These are phyloP conservation scores for Yarrowia porcina DNA, from an alignment of 805 yeast genomes.

Conservation along the genomic window DNA sequence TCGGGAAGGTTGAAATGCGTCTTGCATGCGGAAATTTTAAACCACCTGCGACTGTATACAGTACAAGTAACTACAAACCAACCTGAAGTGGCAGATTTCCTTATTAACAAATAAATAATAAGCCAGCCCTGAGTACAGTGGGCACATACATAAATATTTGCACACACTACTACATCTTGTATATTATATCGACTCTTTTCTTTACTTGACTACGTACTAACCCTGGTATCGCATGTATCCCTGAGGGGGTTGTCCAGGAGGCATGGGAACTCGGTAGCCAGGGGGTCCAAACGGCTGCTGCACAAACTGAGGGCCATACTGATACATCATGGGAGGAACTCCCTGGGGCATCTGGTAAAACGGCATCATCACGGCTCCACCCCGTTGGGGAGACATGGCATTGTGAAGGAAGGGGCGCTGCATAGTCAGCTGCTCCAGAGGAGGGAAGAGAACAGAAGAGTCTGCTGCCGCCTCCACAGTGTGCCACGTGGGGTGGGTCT, in stretches of 20 bases:
- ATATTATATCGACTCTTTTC: not conserved
- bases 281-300: slow-evolving; percentile 21
- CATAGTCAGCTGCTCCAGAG: slow-evolving; percentile 6
- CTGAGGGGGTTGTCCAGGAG: slow-evolving; percentile 21
- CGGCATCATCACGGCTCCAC: slow-evolving; percentile 25
- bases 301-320: slow-evolving; percentile 23
- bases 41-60: not conserved
- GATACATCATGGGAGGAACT: slow-evolving; percentile 23
- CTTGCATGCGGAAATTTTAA: not conserved
- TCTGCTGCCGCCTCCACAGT: slow-evolving; percentile 14
- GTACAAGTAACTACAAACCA: not conserved
- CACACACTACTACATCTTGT: too few relatives aligned
- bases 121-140: too few relatives aligned
- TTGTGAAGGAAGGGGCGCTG: slow-evolving; percentile 23
- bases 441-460: slow-evolving; percentile 20
- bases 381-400: slow-evolving; percentile 25
- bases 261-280: slow-evolving; percentile 21
- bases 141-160: too few relatives aligned
- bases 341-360: slow-evolving; percentile 23
- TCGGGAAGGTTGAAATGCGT: not conserved
- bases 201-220: slow-evolving; percentile 11
- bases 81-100: too few relatives aligned
- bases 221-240: slow-evolving; percentile 25
- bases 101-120: too few relatives aligned
- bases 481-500: slow-evolving; percentile 24